Conservation (phyloP, 371 early-diverging fungal species). For the Mortierella sp. region DNA sequence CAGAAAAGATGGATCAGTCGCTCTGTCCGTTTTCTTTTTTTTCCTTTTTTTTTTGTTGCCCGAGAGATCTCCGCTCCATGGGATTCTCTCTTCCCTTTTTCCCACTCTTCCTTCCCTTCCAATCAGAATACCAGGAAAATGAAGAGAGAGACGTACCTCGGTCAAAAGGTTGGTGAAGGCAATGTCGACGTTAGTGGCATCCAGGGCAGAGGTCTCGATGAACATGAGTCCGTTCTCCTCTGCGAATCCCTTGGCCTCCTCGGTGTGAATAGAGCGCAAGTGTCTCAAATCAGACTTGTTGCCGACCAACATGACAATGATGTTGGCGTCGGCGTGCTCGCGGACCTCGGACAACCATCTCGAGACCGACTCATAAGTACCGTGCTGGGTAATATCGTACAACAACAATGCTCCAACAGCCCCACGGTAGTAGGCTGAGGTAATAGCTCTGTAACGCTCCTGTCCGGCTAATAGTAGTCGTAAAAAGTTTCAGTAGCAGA, state of each 20-base stretch:
- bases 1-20: not conserved
- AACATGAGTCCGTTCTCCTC: constrained; percentile 74
- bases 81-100: not conserved
- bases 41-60: not conserved
- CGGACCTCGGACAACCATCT: constrained; percentile 70
- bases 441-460: constrained; percentile 86
- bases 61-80: not conserved
- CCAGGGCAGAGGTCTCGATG: constrained; percentile 85
- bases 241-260: constrained; percentile 56
- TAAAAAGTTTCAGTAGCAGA: not conserved
- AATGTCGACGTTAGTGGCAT: constrained; percentile 80
- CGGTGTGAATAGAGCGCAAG: constrained; percentile 53
- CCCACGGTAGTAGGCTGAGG: constrained; percentile 83
- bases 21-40: not conserved
- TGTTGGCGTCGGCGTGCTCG: constrained; percentile 57
- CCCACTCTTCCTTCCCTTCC: not conserved
- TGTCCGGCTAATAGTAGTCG: constrained; percentile 71
- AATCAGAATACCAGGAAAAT: not conserved
- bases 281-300: constrained; percentile 59
- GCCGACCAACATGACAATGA: constrained; percentile 56
- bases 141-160: constrained; percentile 45
- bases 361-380: constrained; percentile 70
- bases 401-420: constrained; percentile 75
- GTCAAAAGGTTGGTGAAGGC: constrained; percentile 81
- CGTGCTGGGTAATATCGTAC: constrained; percentile 60